Base-by-base conservation (phyloP, 1,284 basidiomycete species). In the Cystobasidium pallidum region DNA sequence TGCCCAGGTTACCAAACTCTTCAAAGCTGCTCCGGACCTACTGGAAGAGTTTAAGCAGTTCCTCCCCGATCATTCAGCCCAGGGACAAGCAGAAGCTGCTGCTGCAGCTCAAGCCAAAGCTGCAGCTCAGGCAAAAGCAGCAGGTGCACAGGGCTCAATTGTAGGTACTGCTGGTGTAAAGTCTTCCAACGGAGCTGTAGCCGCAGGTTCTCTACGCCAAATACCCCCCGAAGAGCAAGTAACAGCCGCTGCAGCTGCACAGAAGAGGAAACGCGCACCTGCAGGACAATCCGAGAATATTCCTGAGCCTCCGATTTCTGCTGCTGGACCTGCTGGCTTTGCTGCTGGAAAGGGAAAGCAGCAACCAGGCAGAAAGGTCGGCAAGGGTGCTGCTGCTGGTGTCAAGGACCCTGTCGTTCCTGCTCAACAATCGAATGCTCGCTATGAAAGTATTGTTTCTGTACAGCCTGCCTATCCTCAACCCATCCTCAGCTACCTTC, bases 11-110 rank as follows among this genome's bases (percentile, higher is more conserved):
- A 91, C 93, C 67, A 84, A 87, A 76, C 86, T 99, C 36, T 99
- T 99, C 85, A 89, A 91, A 80, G 89, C 91, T 77, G 91, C 92
- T 0, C 91, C 90, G 3, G 96, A 99, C 78, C 86, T 99, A 52
- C 84, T 99, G 70, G 88, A 89, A 54, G 95, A 98, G 81, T 99
- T 99, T 85, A 94, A 92, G 81, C 91, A 92, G 78, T 99, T 99
- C 82, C 82, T 99, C 1, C 95, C 95, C 6, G 92, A 92, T 65
- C 76, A 76, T 26, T 72, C 73, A 13, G 67, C 58, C 21, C 41
- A 57, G 28, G 55, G 58, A n/a, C 57, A 62, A 41, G 67, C 49
- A 19, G 41, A 45, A 19, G 49, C 57, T 45, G 34, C 57, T 34
- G 59, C 70, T 34, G 51, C 70, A 39, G 45, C 43, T 3, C 45